These are phyloP conservation scores for Pestalotiopsis sp. DNA, from an alignment of 2,329 filamentous ascomycete genomes.

Conservation along the genomic window DNA sequence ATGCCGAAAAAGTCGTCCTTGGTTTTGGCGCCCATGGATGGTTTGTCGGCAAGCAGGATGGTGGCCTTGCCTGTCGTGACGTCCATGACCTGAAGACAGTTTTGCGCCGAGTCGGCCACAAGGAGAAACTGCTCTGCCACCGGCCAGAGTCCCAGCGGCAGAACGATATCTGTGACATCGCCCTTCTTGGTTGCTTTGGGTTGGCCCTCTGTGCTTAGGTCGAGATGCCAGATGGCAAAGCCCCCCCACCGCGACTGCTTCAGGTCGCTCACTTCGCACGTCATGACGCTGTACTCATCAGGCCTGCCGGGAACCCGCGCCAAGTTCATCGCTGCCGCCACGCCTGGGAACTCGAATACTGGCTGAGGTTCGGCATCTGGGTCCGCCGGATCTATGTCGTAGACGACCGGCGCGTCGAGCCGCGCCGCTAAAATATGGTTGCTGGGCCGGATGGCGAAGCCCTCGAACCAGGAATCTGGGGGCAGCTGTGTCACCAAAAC, in stretches of 20 bases:
- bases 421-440: constrained; percentile 31
- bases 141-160: constrained; percentile 24
- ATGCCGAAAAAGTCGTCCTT: constrained; percentile 29
- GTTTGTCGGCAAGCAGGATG: constrained; percentile 24
- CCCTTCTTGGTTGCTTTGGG: constrained; percentile 23
- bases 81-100: constrained; percentile 30
- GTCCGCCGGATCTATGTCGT: constrained; percentile 30
- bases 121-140: constrained; percentile 26
- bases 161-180: constrained; percentile 22
- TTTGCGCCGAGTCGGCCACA: constrained; percentile 25
- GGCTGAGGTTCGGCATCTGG: constrained; percentile 24
- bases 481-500: constrained; percentile 32
- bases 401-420: constrained; percentile 31
- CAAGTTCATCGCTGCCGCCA: constrained; percentile 25
- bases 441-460: constrained; percentile 29
- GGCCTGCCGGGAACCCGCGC: constrained; percentile 23
- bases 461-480: constrained; percentile 33
- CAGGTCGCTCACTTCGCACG: constrained; percentile 25
- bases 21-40: constrained; percentile 22
- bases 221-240: constrained; percentile 28
- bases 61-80: constrained; percentile 23
- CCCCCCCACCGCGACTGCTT: constrained; percentile 29
- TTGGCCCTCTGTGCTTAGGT: constrained; percentile 28
- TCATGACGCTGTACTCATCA: constrained; percentile 30
- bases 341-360: constrained; percentile 27